Evolutionary conservation across 306 rosid species (phyloP).

Genomic region (Rosa rugosa): DNA sequence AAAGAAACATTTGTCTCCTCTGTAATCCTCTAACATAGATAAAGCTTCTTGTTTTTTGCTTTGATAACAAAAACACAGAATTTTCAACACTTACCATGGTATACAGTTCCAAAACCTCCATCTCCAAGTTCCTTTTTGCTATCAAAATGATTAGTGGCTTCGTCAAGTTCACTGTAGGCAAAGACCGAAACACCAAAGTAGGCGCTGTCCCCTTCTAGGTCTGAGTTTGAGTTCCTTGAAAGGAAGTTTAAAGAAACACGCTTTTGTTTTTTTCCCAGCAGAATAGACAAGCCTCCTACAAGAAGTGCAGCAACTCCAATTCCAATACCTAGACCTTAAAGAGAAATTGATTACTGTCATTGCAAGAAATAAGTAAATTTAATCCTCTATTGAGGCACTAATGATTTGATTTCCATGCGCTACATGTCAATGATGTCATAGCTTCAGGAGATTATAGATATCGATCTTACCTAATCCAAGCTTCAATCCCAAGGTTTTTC

Average conservation of each 20-base stretch:
- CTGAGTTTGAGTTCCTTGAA: conserved; percentile 29
- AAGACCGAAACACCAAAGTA: conserved; percentile 47
- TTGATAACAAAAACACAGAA: not conserved
- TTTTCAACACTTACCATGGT: conserved; percentile 40
- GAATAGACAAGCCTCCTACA: not conserved
- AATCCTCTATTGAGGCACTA: not conserved
- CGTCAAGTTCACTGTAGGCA: conserved; percentile 54
- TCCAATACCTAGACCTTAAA: conserved; percentile 23
- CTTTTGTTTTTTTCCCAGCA: conserved; percentile 14
- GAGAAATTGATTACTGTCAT: not conserved
- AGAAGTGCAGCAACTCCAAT: not conserved
- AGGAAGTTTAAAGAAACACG: conserved; percentile 4
- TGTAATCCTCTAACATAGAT: not conserved
- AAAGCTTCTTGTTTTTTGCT: too few relatives aligned
- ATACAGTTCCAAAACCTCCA: conserved; percentile 71
- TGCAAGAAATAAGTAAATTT: not conserved
- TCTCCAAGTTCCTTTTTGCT: conserved; percentile 50
- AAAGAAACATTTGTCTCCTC: not conserved
- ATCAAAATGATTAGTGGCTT: conserved; percentile 56
- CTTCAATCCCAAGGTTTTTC: not conserved
- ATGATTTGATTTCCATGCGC: not conserved
- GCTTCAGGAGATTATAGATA: not conserved
- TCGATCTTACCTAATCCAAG: conserved; percentile 45
- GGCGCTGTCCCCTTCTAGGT: conserved; percentile 31
- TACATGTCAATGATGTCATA: not conserved